Percentiles rank a stretch among this genome's conserved stretches.
These are phyloP conservation scores for Naganishia liquefaciens DNA, from an alignment of 1,284 basidiomycete genomes.

Conservation along the genomic window DNA sequence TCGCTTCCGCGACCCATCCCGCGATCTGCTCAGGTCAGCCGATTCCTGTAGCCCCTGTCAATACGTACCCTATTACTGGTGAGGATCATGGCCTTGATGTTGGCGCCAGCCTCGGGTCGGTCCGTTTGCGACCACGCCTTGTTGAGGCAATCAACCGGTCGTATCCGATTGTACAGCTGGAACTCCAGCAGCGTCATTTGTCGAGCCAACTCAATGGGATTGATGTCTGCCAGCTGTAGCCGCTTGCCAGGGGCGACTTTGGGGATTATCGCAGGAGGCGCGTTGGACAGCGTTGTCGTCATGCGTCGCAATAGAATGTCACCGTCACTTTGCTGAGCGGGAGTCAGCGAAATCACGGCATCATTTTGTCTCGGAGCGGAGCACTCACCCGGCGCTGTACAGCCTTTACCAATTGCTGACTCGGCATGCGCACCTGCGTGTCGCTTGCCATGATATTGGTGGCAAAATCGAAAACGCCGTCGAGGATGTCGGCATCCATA, in stretches of 20 bases:
- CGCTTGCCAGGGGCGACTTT: conserved; percentile 38
- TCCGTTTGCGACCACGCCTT: conserved; percentile 46
- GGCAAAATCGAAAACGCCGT: conserved; percentile 75
- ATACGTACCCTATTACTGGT: conserved; percentile 77
- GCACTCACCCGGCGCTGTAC: conserved; percentile 73
- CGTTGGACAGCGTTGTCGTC: conserved; percentile 36
- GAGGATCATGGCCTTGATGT: conserved; percentile 77
- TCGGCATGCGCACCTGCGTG: conserved; percentile 61
- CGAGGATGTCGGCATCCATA: conserved; percentile 74
- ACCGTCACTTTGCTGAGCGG: conserved; percentile 18
- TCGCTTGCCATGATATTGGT: conserved; percentile 60
- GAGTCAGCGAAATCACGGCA: neutral
- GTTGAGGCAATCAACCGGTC: conserved; percentile 84
- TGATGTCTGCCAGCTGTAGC: conserved; percentile 53
- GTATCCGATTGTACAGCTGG: conserved; percentile 80
- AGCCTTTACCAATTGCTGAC: conserved; percentile 68
- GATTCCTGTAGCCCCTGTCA: neutral
- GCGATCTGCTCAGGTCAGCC: conserved; percentile 47
- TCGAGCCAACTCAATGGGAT: conserved; percentile 84
- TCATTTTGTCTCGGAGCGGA: neutral
- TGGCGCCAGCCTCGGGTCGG: conserved; percentile 36
- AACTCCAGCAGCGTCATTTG: conserved; percentile 94
- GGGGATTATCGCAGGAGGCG: conserved; percentile 45
- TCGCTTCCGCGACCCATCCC: conserved; percentile 85
- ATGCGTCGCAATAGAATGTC: conserved; percentile 23